Evolutionary conservation across 306 rosid species (phyloP), one percentile per base, ranked within the genome.

Genomic region (Oemleria cerasiformis): DNA sequence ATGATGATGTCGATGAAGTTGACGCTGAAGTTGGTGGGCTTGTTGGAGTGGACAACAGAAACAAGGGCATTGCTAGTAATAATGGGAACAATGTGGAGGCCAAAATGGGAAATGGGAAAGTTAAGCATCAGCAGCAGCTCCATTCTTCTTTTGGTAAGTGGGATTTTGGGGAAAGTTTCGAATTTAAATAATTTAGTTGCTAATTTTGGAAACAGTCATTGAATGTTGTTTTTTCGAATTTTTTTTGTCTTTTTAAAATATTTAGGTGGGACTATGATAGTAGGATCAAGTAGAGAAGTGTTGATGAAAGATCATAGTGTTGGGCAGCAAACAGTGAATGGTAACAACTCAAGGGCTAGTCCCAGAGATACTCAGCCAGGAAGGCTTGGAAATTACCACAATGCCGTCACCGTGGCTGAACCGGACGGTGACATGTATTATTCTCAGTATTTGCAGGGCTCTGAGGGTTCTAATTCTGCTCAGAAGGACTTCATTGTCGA

Each of bases 391-490:
- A 88, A 80, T 68, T 79, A 78, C 39, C 88, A 79, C 70, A 84
- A 76, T 70, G 88, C 88, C 4, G 90, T 84, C 1, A 80, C 87
- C 0, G 85, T 86, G 58, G 96, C 85, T 16, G 97, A 94, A 56
- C 73, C 88, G 40, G 96, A 89, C 16, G 80, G 92, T 48, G 98
- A 87, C 54, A 84, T 85, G 66, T 95, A 88, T 55, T 91, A 89
- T 76, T 95, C 99, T 13, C 96, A 89, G 39, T 95, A 86, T 79
- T 87, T 91, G 82, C 94, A 87, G 70, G 90, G 88, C 38, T 19
- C 77, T 0, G 97, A 86, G 71, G 96, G 90, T 30, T 77, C 90
- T 11, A 84, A 78, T 72, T 83, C 91, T 67, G 86, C 77, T 68
- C 93, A 84, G 48, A 95, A 89, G 86, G 92, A 82, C 63, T 80